These are phyloP conservation scores for barrel medic (Medicago truncatula) DNA, from an alignment of 306 rosid genomes.

Conservation along the genomic window MtrunA17r5.0-ANR NC_053045.1:59169501-59170000, in stretches of 20 bases:
- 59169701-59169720: background rate
- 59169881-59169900: conserved; percentile 51
- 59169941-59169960: background rate
- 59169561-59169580: conserved; percentile 72
- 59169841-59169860: conserved; percentile 59
- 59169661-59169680: conserved; percentile 68
- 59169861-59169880: conserved; percentile 58
- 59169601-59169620: conserved; percentile 65
- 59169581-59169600: conserved; percentile 59
- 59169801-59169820: conserved; percentile 65
- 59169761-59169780: conserved; percentile 57
- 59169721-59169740: conserved; percentile 21
- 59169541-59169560: conserved; percentile 65
- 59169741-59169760: conserved; percentile 31
- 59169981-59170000: conserved; percentile 36
- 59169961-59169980: conserved; percentile 7
- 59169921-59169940: conserved; percentile 58
- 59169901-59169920: conserved; percentile 72
- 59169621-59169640: conserved; percentile 66
- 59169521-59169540: conserved; percentile 64
- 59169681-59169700: conserved; percentile 49
- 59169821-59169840: conserved; percentile 60
- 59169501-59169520: conserved; percentile 77
- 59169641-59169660: conserved; percentile 61
- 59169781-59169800: conserved; percentile 56